These are phyloP conservation scores for Pichia sp. DNA, from an alignment of 1,139 yeast species.

Conservation along the genomic window DNA sequence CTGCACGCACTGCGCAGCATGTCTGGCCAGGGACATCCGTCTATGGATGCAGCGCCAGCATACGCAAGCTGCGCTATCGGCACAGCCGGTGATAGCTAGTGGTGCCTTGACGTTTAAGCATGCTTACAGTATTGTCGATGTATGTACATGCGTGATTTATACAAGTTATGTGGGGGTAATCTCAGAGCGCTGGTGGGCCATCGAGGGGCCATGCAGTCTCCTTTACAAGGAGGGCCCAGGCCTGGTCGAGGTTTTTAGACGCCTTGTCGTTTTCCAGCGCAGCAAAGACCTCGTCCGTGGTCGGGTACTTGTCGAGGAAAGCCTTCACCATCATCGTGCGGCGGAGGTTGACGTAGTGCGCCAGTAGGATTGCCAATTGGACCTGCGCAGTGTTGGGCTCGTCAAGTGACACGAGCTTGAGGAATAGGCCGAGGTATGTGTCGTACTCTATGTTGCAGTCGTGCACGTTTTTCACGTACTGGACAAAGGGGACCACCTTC, in stretches of 20 bases:
- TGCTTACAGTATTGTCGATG: no score
- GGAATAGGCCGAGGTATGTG: not conserved
- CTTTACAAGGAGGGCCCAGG: not conserved
- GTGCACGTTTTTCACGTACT: constrained; percentile 5
- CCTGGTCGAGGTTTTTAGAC: not conserved
- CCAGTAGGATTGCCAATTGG: not conserved
- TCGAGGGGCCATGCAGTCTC: not conserved
- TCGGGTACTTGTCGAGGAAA: not conserved
- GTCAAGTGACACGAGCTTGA: not conserved
- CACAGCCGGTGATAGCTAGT: no score
- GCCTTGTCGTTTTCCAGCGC: not conserved
- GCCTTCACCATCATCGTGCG: not conserved
- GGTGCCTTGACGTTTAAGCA: no score
- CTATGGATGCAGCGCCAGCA: no score
- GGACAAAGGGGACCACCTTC: constrained; percentile 11
- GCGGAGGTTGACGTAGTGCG: not conserved
- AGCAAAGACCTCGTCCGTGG: not conserved
- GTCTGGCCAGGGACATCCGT: no score
- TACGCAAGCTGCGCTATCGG: no score
- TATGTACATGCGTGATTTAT: no score
- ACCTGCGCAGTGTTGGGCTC: not conserved
- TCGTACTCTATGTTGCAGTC: constrained; percentile 7
- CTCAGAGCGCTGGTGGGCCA: not conserved
- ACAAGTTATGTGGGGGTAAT: not conserved
- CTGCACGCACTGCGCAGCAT: no score